These are phyloP conservation scores for Aspergillus affinis DNA, from an alignment of 495 filamentous ascomycete species.

Conservation along the genomic window DNA sequence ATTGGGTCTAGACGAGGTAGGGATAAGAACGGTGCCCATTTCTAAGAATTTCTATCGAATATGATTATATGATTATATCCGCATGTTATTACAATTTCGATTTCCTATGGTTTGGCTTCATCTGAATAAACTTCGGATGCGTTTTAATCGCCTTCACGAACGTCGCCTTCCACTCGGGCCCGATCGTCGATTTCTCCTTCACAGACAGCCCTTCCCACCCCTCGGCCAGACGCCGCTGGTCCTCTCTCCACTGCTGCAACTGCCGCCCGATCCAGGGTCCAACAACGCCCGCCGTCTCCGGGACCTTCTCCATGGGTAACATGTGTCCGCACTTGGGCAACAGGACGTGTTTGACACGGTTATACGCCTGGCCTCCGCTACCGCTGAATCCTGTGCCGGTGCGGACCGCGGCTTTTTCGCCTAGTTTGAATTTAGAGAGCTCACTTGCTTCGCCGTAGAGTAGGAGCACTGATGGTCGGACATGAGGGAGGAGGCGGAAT, in stretches of 20 bases:
- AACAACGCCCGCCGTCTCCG: conserved; percentile 5
- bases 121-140: too few species aligned
- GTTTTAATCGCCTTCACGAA: too few species aligned
- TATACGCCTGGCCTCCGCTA: conserved; percentile 34
- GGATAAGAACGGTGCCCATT: too few species aligned
- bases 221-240: conserved; percentile 50
- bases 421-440: conserved; percentile 40
- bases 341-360: conserved; percentile 15
- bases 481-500: conserved; percentile 52
- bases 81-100: too few species aligned
- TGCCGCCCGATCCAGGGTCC: conserved; percentile 47
- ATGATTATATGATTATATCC: too few species aligned
- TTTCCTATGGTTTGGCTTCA: too few species aligned
- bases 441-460: conserved; percentile 61
- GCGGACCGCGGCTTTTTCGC: conserved; percentile 17
- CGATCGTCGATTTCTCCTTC: conserved; percentile 48
- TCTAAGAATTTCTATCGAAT: too few species aligned
- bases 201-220: conserved; percentile 41
- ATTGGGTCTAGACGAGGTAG: too few species aligned
- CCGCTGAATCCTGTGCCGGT: conserved; percentile 33
- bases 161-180: conserved; percentile 38
- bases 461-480: conserved; percentile 68
- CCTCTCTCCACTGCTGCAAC: conserved; percentile 51
- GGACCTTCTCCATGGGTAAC: conserved; percentile 18
- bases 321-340: conserved; percentile 16